Base-by-base conservation (phyloP, 2,329 filamentous ascomycete genomes). In the Fusarium decemcellulare region DNA sequence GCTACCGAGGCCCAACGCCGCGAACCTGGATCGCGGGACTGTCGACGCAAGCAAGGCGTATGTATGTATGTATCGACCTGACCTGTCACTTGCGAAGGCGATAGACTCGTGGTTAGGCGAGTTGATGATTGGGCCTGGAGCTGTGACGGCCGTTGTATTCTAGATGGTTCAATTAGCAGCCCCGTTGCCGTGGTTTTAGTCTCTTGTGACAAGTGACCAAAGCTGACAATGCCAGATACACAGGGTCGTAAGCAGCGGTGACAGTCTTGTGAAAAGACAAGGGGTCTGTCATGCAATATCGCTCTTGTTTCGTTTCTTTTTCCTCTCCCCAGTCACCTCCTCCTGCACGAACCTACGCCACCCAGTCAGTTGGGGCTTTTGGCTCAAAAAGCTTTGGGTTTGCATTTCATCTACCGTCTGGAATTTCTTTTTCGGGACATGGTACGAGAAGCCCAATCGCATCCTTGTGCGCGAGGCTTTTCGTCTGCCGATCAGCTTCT, bases 1-100 rank as follows among this genome's bases (percentile, higher is more conserved):
- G 46, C 34, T 34, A 7, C 43, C 18, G 15, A 39, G 37, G 18
- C 34, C 18, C 16, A 56, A 46, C 52, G 37, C 53, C 53, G 53
- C 27, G 30, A 47, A 56, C 53, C 53, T 37, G 53, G 53, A 56
- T 56, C 40, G 30, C 32, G 53, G 42, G 53, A 47, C 44, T 47
- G n/a, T 27, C 23, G 42, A 34, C 29, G n/a, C n/a, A n/a, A n/a
- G 42, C 11, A 34, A 34, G 8, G 32, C 8, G 32, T 34, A 32
- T 27, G 16, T 29, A 47, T 47, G 27, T 15, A n/a, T 32, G 44
- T n/a, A n/a, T n/a, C n/a, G n/a, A n/a, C 18, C 44, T 47, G 43
- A 32, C 36, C 10, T 36, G 52, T 36, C 42, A 32, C 42, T 30
- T 44, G 18, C 27, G 14, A 39, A 55, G 29, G 40, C 39, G 39